phyloP scores from a whole-genome alignment of 2,329 filamentous ascomycete species.

The Colletotrichum lini region DNA sequence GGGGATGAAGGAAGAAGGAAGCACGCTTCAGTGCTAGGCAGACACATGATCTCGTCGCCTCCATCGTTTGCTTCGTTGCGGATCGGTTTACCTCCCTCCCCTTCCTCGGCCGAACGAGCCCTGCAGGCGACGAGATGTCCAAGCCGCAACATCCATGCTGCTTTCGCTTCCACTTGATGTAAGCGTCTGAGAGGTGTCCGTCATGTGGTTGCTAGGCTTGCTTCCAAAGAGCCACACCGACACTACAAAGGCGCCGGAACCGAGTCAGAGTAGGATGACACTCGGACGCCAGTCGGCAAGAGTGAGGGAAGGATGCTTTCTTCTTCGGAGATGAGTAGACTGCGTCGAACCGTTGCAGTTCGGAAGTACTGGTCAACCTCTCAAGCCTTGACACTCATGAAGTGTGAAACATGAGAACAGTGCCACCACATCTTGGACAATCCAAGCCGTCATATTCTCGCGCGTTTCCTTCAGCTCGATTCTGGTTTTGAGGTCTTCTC shows the following conservation, averaged over 20 bases:
- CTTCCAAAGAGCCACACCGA: neutral
- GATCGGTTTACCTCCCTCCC: conserved; percentile 23
- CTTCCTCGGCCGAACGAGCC: conserved; percentile 23
- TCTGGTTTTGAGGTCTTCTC: neutral
- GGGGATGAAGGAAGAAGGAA: conserved; percentile 1
- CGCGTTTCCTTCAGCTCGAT: no score
- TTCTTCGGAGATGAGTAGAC: neutral
- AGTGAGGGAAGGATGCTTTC: neutral
- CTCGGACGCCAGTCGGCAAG: neutral
- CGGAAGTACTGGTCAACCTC: neutral
- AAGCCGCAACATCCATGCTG: conserved; percentile 15
- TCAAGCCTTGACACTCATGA: neutral
- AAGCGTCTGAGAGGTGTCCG: neutral
- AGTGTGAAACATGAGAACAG: neutral
- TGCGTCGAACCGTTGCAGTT: neutral
- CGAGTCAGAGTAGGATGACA: neutral
- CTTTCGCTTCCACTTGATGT: neutral
- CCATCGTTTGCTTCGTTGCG: conserved; percentile 17
- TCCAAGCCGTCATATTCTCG: neutral
- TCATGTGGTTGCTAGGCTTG: neutral
- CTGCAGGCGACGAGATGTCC: conserved; percentile 20
- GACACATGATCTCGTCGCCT: conserved; percentile 11
- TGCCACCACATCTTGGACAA: neutral
- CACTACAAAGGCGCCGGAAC: neutral
- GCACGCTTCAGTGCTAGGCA: conserved; percentile 22